Evolutionary conservation across 306 rosid species (phyloP), one percentile per base, ranked within the genome.

Genomic region (Pachyrhizus erosus): DNA sequence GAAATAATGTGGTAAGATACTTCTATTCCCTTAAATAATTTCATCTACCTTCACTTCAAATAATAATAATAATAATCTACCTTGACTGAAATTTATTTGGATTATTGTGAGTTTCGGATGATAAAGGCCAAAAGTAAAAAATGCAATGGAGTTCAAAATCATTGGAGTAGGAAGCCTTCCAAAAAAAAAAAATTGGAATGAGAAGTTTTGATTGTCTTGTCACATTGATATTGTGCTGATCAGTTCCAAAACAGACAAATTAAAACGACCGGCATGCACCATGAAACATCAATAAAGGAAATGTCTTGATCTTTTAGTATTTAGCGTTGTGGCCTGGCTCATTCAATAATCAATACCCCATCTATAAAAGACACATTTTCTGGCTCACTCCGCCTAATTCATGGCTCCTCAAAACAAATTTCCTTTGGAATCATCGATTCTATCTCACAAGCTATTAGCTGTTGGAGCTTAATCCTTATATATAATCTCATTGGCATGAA

Each of bases 381-480:
- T 81, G 77, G 88, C 65, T 4, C 54, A 33, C 48, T 86, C 84
- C 84, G 83, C 61, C 88, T 20, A 43, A 5, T 54, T 40, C 24
- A 20, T 49, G 83, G 7, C 58, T 61, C 67, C 37, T 18, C 49
- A 46, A 52, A 37, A 65, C 6, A 3, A 0, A 5, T 49, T 64
- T 54, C 21, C 86, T 20, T 82, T 39, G 88, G 51, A 51, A 68
- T 66, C 54, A 86, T 67, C 81, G 84, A 45, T 78, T 78, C 70
- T 40, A 68, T 6, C 73, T 15, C 68, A 70, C 13, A 49, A 54
- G 13, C 23, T 62, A 29, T 52, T 72, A 17, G 51, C 5, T 17
- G 46, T 51, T 78, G 60, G 7, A 34, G 40, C 70, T 64, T 26
- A 18, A 67, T 13, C 5, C 1, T 9, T 29, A 20, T 69, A 76